Evolutionary conservation across 2,329 filamentous ascomycete species (phyloP), one percentile per base, ranked within the genome.

Genomic region (Cordyceps sp.): DNA sequence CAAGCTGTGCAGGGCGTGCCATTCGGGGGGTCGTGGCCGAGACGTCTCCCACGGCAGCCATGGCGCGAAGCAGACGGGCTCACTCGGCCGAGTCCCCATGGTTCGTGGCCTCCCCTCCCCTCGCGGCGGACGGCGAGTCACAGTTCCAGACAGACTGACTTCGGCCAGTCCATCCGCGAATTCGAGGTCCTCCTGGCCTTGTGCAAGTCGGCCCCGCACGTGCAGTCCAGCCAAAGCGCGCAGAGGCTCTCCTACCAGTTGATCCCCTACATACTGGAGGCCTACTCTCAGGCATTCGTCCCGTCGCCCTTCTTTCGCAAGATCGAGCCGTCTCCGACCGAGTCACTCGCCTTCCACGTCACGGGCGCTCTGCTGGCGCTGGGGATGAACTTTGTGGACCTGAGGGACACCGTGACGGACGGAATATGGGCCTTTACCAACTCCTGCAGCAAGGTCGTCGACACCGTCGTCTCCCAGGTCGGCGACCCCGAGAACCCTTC

Each of bases 111-210:
- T 23, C 9, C 13, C 10, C n/a, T 17, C 12, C n/a, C 7, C n/a
- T 16, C 6, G 12, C 14, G 9, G 17, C 13, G 21, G 36, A 32
- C 15, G 8, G n/a, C n/a, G n/a, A n/a, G n/a, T n/a, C n/a, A n/a
- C n/a, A n/a, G n/a, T n/a, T n/a, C n/a, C n/a, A n/a, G n/a, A n/a
- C n/a, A n/a, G n/a, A n/a, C n/a, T n/a, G n/a, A n/a, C n/a, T n/a
- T 18, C 7, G 4, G 7, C 16, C 50, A 92, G 84, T 82, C 77
- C 33, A 73, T 86, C 33, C 77, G 82, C 46, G 92, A 98, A 62
- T 78, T 93, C 43, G 88, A 98, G 53, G 81, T 93, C 33, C 67
- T 98, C 18, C 60, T 96, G 18, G 84, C 90, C 27, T 66, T 98
- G 18, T 96, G 88, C 62, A 88, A 86, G 57, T 83, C 88, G 33